Percentiles rank a stretch among this genome's conserved stretches.
Conservation (phyloP, 371 early-diverging fungal genomes). For the Rhizopus arrhizus region DNA sequence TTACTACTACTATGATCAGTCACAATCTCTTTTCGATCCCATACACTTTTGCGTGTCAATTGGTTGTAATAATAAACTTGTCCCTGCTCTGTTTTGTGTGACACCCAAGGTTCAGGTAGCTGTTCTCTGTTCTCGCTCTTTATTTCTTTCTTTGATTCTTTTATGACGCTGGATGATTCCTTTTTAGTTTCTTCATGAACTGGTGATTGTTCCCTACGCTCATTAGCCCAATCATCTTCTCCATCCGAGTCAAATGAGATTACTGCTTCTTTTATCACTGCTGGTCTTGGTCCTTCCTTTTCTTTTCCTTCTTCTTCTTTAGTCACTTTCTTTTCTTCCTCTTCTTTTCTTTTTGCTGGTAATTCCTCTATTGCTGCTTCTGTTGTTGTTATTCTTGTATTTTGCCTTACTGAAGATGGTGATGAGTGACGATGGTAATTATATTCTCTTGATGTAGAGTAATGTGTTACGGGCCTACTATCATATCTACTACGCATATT, state of each 20-base stretch:
- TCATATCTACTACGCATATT: background rate
- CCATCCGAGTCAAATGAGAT: constrained; percentile 13
- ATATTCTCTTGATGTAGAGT: background rate
- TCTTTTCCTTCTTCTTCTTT: constrained; percentile 3
- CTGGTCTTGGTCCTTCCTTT: background rate
- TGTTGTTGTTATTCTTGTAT: background rate
- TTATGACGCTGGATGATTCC: background rate
- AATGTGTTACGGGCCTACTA: background rate
- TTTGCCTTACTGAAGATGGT: background rate
- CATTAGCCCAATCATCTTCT: constrained; percentile 8
- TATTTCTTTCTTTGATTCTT: background rate
- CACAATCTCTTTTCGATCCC: constrained; percentile 1
- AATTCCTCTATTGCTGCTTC: background rate
- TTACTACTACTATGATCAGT: background rate
- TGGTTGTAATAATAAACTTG: constrained; percentile 19
- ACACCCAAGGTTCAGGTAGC: constrained; percentile 4
- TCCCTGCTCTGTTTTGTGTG: constrained; percentile 11
- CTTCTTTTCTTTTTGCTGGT: background rate
- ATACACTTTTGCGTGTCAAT: constrained; percentile 15
- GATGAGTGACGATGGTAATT: background rate
- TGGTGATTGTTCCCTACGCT: background rate
- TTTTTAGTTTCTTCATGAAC: background rate
- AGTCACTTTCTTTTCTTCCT: background rate
- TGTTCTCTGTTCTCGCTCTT: background rate
- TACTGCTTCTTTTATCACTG: constrained; percentile 9